Conservation (phyloP, 495 filamentous ascomycete genomes). For the Lichenothelia convexa region DNA sequence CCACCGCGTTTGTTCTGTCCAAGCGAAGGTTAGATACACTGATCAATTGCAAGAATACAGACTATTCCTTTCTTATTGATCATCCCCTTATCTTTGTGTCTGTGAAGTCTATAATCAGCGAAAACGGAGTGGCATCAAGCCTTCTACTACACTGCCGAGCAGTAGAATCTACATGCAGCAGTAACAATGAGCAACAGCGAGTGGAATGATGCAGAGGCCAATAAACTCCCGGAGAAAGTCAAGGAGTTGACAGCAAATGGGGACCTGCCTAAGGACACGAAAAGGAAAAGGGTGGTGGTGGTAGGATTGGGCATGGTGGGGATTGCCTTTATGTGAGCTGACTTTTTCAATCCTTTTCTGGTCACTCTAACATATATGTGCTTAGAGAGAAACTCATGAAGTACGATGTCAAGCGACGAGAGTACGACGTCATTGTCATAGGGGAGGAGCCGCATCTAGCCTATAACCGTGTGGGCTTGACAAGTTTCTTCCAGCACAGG, state of each 20-base stretch:
- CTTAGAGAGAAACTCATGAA: conserved; percentile 77
- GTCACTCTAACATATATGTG: not conserved
- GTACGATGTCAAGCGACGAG: conserved; percentile 52
- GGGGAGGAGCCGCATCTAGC: conserved; percentile 85
- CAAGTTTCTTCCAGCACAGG: conserved; percentile 81
- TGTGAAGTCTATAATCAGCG: too few relatives aligned
- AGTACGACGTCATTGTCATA: conserved; percentile 78
- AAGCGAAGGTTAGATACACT: too few relatives aligned
- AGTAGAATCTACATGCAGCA: too few relatives aligned
- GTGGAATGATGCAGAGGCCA: conserved; percentile 20
- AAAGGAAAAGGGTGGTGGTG: conserved; percentile 57
- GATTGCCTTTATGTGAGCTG: conserved; percentile 71
- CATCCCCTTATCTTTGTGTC: too few relatives aligned
- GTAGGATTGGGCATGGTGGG: conserved; percentile 94
- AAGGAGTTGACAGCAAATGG: conserved; percentile 6
- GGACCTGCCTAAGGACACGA: conserved; percentile 12
- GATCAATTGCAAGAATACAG: too few relatives aligned
- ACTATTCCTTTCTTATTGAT: too few relatives aligned
- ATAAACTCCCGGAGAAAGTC: conserved; percentile 16
- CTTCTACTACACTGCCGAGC: too few relatives aligned
- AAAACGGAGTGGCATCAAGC: too few relatives aligned
- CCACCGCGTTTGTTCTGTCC: too few relatives aligned
- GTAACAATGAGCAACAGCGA: conserved; percentile 15
- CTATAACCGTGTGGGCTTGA: conserved; percentile 92
- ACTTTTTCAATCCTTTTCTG: too few relatives aligned